Conservation (phyloP, 352 stramenopile species). For the Phytopythium cucurbitacearum region DNA sequence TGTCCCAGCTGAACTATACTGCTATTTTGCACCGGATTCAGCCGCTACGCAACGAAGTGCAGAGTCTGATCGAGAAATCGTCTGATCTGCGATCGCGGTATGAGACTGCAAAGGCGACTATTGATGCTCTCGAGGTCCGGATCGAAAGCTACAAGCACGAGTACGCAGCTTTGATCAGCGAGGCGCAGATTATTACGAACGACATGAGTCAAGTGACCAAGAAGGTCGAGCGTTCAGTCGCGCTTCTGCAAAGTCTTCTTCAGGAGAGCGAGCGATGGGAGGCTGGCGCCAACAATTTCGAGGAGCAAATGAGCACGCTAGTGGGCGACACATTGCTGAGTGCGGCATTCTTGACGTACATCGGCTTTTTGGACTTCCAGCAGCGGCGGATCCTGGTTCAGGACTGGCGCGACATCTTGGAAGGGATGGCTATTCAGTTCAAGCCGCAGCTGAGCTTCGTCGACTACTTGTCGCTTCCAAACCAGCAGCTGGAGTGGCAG, state of each 20-base stretch:
- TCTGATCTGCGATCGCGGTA: slow-evolving; percentile 91
- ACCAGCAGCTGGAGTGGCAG: slow-evolving; percentile 94
- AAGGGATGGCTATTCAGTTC: slow-evolving; percentile 89
- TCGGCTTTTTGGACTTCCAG: slow-evolving; percentile 98
- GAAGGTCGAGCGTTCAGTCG: slow-evolving; percentile 96
- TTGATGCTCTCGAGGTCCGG: slow-evolving; percentile 92
- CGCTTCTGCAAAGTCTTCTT: slow-evolving; percentile 96
- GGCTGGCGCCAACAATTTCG: slow-evolving; percentile 95
- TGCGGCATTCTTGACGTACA: slow-evolving; percentile 98
- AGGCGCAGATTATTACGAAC: slow-evolving; percentile 97
- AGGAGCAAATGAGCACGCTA: slow-evolving; percentile 95
- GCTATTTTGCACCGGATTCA: slow-evolving; percentile 98
- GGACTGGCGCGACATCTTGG: slow-evolving; percentile 94
- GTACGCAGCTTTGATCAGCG: slow-evolving; percentile 97
- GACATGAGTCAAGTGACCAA: slow-evolving; percentile 97
- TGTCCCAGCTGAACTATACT: slow-evolving; percentile 98
- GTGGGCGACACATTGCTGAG: slow-evolving; percentile 96
- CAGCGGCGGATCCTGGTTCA: slow-evolving; percentile 92
- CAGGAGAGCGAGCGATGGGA: slow-evolving; percentile 99
- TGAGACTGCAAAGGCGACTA: slow-evolving; percentile 89
- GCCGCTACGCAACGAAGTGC: slow-evolving; percentile 98
- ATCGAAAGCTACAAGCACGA: slow-evolving; percentile 99
- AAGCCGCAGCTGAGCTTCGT: slow-evolving; percentile 88
- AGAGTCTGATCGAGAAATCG: slow-evolving; percentile 94
- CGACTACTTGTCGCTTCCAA: slow-evolving; percentile 95